phyloP scores from a whole-genome alignment of 75 land plant genomes.

The Selaginella moellendorffii region DNA sequence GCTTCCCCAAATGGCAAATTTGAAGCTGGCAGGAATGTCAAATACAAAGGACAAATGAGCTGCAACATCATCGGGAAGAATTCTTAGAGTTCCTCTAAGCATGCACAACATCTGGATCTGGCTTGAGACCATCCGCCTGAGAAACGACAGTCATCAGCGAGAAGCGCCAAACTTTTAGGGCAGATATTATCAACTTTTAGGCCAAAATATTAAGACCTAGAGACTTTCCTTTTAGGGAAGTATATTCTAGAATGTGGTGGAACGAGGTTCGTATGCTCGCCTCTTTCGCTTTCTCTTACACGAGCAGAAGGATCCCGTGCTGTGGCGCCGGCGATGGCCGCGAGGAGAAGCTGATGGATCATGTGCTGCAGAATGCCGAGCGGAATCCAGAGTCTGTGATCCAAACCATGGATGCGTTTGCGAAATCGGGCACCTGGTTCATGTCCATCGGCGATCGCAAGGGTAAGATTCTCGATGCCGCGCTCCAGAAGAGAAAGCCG shows the following conservation, averaged over 20 bases:
- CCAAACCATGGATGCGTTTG: slow-evolving; percentile 5
- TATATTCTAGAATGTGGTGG: not conserved
- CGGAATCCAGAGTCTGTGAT: slow-evolving; percentile 11
- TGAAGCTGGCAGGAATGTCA: too few relatives aligned
- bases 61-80: too few relatives aligned
- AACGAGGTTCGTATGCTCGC: not conserved
- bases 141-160: too few relatives aligned
- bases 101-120: too few relatives aligned
- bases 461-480: slow-evolving; percentile 11
- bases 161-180: too few relatives aligned
- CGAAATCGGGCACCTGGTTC: slow-evolving; percentile 10
- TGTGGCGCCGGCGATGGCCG: slow-evolving; percentile 16
- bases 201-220: too few relatives aligned
- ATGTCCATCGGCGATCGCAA: slow-evolving; percentile 17
- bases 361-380: slow-evolving; percentile 11
- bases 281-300: not conserved
- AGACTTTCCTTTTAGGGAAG: not conserved
- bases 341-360: slow-evolving; percentile 10
- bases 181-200: too few relatives aligned
- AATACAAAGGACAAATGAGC: too few relatives aligned
- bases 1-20: too few relatives aligned
- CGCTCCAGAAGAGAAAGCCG: slow-evolving; percentile 10
- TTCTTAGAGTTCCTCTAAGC: too few relatives aligned
- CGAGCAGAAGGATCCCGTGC: not conserved
- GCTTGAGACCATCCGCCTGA: too few relatives aligned